Evolutionary conservation across 306 rosid genomes (phyloP).

Genomic region (Hippophae rhamnoides): DNA sequence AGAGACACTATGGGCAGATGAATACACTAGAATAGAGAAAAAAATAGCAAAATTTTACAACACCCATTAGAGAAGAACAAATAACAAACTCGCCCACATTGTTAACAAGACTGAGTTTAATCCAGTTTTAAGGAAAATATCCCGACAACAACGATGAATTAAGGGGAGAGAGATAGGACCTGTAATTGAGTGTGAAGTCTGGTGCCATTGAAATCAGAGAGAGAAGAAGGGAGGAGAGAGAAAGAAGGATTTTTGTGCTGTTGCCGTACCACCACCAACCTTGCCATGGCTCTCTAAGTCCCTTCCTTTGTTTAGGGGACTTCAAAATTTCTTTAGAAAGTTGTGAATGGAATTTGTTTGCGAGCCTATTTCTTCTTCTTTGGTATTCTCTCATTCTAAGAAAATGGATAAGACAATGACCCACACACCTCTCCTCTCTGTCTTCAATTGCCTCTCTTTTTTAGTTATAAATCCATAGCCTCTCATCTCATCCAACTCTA

Average conservation of each 20-base stretch:
- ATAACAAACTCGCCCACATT: neutral
- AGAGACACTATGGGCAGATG: neutral
- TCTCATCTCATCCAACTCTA: too few species aligned
- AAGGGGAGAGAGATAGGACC: conserved; percentile 30
- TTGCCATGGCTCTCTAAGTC: conserved; percentile 48
- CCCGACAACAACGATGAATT: neutral
- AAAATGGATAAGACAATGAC: conserved; percentile 57
- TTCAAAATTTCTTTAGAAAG: conserved; percentile 11
- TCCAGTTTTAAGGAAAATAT: neutral
- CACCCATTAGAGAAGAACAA: neutral
- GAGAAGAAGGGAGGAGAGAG: conserved; percentile 80
- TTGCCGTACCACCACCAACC: conserved; percentile 48
- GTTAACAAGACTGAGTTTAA: neutral
- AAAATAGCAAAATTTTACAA: neutral
- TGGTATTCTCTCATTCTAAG: conserved; percentile 26
- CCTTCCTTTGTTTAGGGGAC: conserved; percentile 8
- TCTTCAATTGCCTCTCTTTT: too few species aligned
- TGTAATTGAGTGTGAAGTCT: conserved; percentile 64
- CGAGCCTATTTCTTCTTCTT: conserved; percentile 21
- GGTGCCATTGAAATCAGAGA: conserved; percentile 71
- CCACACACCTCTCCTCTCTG: conserved; percentile 30
- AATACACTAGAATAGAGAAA: neutral
- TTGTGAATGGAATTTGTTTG: conserved; percentile 10
- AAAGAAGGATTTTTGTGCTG: conserved; percentile 58
- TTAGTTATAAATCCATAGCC: too few species aligned